phyloP scores from a whole-genome alignment of 2,329 filamentous ascomycete species.

The Coniosporium tulheliwenetii region DNA sequence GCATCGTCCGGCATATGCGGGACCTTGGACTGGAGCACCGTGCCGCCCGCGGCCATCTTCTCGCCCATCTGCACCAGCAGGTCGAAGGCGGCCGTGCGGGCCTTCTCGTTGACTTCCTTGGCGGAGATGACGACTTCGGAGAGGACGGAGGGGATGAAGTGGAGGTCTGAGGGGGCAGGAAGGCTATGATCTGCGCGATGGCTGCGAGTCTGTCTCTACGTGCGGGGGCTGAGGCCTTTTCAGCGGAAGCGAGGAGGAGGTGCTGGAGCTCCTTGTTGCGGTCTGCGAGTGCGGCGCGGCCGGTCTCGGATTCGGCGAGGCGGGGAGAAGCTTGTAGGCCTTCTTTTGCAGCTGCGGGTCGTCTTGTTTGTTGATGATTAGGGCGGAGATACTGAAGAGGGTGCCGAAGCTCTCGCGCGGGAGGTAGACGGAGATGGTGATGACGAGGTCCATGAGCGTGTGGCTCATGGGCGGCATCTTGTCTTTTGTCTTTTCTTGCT shows the following conservation, averaged over 20 bases:
- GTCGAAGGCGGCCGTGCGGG: slow-evolving; percentile 77
- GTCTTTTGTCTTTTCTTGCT: slow-evolving; percentile 46
- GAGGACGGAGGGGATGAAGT: slow-evolving; percentile 84
- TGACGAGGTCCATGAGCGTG: slow-evolving; percentile 91
- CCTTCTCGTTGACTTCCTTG: slow-evolving; percentile 96
- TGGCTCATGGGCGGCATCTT: slow-evolving; percentile 84
- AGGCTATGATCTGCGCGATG: slow-evolving; percentile 64
- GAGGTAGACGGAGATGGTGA: slow-evolving; percentile 88
- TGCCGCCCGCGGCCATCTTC: slow-evolving; percentile 58
- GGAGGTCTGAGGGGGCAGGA: slow-evolving; percentile 62
- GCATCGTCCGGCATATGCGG: slow-evolving; percentile 74
- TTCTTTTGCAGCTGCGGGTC: slow-evolving; percentile 97
- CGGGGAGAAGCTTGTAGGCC: slow-evolving; percentile 92
- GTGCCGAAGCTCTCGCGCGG: slow-evolving; percentile 71
- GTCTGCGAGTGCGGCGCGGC: slow-evolving; percentile 59
- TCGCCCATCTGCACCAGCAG: slow-evolving; percentile 78
- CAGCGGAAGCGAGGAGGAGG: slow-evolving; percentile 63
- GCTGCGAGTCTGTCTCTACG: slow-evolving; percentile 75
- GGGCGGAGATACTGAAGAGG: slow-evolving; percentile 73
- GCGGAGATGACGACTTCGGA: slow-evolving; percentile 92
- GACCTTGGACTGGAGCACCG: slow-evolving; percentile 74
- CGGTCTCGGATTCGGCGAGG: slow-evolving; percentile 65
- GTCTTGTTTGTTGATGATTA: slow-evolving; percentile 64
- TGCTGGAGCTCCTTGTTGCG: slow-evolving; percentile 65
- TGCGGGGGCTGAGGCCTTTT: slow-evolving; percentile 76